Conservation (phyloP, 179 eudicot genomes). For the Beta corolliflora region DNA sequence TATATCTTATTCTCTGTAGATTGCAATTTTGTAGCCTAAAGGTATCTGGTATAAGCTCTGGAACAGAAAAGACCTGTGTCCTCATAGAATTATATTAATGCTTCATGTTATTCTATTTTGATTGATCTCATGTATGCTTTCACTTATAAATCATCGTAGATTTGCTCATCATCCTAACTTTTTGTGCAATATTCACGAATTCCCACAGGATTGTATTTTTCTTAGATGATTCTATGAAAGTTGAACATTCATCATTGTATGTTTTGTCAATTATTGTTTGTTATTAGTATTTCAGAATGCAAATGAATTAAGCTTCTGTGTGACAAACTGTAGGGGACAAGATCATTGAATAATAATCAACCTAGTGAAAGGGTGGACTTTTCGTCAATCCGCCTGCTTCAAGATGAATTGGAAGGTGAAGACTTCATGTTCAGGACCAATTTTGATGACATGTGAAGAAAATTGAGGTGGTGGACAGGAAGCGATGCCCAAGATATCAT, state of each 20-base stretch:
- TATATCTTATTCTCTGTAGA: background rate
- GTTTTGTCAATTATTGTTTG: background rate
- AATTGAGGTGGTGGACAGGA: constrained; percentile 5
- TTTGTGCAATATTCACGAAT: background rate
- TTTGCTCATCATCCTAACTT: no score
- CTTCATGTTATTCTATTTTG: background rate
- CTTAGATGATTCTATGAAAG: background rate
- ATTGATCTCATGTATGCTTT: background rate
- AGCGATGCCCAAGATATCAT: background rate
- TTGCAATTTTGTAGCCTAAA: background rate
- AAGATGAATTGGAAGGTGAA: constrained; percentile 85
- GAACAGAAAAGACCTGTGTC: background rate
- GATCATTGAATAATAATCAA: constrained; percentile 38
- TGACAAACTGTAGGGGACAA: constrained; percentile 57
- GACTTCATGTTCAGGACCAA: constrained; percentile 74
- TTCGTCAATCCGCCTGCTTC: constrained; percentile 54
- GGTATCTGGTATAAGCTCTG: background rate
- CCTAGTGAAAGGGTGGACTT: constrained; percentile 25
- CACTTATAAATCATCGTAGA: background rate
- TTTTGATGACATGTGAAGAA: constrained; percentile 41
- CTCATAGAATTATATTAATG: background rate
- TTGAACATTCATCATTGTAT: background rate
- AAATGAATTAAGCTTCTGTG: background rate
- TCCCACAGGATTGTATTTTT: background rate
- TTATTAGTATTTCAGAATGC: background rate